Evolutionary conservation across 108 stramenopile species (phyloP).

Genomic region (Cyclotella cryptica): DNA sequence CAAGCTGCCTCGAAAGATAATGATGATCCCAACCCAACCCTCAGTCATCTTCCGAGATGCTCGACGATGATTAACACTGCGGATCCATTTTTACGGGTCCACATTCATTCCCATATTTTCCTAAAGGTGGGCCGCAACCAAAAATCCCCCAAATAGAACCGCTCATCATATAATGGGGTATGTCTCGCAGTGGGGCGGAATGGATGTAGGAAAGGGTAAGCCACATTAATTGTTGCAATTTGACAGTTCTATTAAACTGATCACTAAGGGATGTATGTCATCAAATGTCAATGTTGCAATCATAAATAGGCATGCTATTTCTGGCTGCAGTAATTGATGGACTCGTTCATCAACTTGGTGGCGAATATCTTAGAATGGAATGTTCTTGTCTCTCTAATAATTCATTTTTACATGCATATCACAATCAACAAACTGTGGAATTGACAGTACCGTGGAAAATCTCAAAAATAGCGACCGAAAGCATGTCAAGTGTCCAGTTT

Average conservation of each 20-base stretch:
- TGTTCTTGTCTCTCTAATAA: slow-evolving; percentile 27
- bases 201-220: slow-evolving; percentile 75
- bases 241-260: not conserved
- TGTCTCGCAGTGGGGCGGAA: slow-evolving; percentile 82
- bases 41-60: slow-evolving; percentile 10
- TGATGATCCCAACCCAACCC: not conserved
- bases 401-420: slow-evolving; percentile 4
- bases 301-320: slow-evolving; percentile 67
- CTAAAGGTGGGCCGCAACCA: slow-evolving; percentile 48
- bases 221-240: not conserved
- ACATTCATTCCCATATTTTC: slow-evolving; percentile 79
- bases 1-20: not conserved
- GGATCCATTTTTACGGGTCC: slow-evolving; percentile 76
- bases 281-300: not conserved
- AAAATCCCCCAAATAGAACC: slow-evolving; percentile 2
- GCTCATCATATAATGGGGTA: slow-evolving; percentile 70
- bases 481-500: slow-evolving; percentile 57
- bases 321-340: slow-evolving; percentile 74
- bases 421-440: slow-evolving; percentile 31
- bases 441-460: not conserved
- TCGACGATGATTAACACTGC: slow-evolving; percentile 69
- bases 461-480: not conserved
- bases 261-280: not conserved
- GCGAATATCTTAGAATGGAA: slow-evolving; percentile 49
- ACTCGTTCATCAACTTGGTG: slow-evolving; percentile 82